Percentiles rank a stretch among this genome's conserved stretches.
These are phyloP conservation scores for Endotrypanum monterogeii DNA, from an alignment of 208 protist genomes.

Conservation along the genomic window DNA sequence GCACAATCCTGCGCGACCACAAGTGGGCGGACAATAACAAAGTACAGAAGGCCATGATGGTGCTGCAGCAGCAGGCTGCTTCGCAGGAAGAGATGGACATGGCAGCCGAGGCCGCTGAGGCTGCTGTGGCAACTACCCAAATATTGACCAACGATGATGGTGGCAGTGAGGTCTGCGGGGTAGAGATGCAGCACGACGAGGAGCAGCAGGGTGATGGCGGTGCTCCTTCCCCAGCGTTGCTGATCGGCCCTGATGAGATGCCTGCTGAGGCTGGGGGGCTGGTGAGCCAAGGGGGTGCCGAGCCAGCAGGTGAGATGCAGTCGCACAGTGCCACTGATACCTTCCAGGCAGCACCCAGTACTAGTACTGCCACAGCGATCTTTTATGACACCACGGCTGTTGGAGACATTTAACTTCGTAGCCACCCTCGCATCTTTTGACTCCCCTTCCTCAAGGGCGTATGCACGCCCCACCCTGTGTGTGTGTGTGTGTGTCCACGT, in stretches of 20 bases:
- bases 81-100: slow-evolving; percentile 32
- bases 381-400: neutral
- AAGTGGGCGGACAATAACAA: slow-evolving; percentile 54
- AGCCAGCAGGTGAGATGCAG: neutral
- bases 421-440: neutral
- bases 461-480: neutral
- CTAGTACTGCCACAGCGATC: neutral
- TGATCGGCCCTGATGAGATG: neutral
- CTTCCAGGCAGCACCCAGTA: neutral
- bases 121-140: slow-evolving; percentile 28
- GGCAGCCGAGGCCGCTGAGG: slow-evolving; percentile 28
- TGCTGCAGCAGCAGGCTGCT: slow-evolving; percentile 36
- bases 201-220: slow-evolving; percentile 25
- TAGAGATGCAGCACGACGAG: slow-evolving; percentile 22
- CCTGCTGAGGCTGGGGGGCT: neutral
- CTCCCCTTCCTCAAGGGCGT: neutral
- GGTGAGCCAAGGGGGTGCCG: neutral
- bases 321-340: neutral
- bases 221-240: slow-evolving; percentile 8
- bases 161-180: neutral
- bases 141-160: slow-evolving; percentile 23
- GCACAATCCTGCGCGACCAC: slow-evolving; percentile 48
- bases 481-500: neutral
- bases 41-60: slow-evolving; percentile 43
- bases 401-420: slow-evolving; percentile 8